Base-by-base conservation (phyloP, 1,284 basidiomycete genomes). In the Fomitopsis pinicola region DNA sequence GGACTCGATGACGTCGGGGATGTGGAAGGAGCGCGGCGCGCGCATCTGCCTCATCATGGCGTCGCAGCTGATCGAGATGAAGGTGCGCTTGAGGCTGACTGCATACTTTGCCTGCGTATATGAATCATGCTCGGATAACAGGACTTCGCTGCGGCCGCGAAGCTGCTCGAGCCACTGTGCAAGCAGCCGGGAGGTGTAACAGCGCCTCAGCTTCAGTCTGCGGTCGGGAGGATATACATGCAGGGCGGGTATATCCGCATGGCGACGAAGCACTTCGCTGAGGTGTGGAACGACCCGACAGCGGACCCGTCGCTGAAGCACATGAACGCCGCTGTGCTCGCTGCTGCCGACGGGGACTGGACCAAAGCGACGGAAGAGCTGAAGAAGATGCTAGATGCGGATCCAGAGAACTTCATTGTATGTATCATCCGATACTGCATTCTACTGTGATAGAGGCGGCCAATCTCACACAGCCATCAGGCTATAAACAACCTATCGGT, bases 401-500 rank as follows among this genome's bases (percentile, higher is more conserved):
- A 89, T 59, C 75, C 80, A 0, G 82, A 82, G 38, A 84, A 90
- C 69, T 83, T 82, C 68, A 82, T 81, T 61, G 90, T 89, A 57
- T 38, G 42, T 35, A 55, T 45, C 45, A 5, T 22, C 22, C 22
- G 22, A 22, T 22, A 22, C 22, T 22, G 22, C 22, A 22, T 30
- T 2, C 33, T 22, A 2, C 52, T 48, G 14, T 48, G 19, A 55
- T 40, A 35, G 10, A 15, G 7, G 1, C 10, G 45, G 48, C 12
- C 19, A 5, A 33, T 33, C 30, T 38, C 26, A 50, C 30, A 5
- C 2, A 15, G 35, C 38, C n/a, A n/a, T 19, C 26, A 91, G 89
- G 88, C 89, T n/a, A 79, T 85, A 35, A 94, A 92, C 71, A 90
- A 94, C 67, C 76, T 92, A 9, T 81, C 88, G 0, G 91, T 94